Conservation (phyloP, 179 eudicot genomes). For the Beta lomatogona region DNA sequence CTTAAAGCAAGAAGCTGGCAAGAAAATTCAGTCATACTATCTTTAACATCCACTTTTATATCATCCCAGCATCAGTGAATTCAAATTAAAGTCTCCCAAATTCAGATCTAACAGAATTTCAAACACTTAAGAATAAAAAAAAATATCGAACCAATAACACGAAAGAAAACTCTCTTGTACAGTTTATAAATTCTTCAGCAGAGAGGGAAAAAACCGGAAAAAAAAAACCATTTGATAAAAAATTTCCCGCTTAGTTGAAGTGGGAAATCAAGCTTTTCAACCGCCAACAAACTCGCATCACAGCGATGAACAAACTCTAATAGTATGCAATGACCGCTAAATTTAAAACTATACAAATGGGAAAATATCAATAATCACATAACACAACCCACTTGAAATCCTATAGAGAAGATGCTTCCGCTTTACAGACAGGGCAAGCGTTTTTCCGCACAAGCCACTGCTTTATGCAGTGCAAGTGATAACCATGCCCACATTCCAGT, state of each 20-base stretch:
- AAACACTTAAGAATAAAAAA: neutral
- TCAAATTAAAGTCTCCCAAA: neutral
- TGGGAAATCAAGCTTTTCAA: constrained; percentile 1
- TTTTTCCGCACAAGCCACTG: constrained; percentile 85
- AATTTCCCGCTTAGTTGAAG: neutral
- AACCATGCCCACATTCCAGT: constrained; percentile 80
- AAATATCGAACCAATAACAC: neutral
- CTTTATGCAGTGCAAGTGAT: constrained; percentile 82
- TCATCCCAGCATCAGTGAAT: neutral
- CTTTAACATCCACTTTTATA: neutral
- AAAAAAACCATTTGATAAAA: neutral
- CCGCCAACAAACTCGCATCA: constrained; percentile 14
- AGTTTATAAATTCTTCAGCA: constrained; percentile 3
- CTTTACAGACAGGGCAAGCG: constrained; percentile 86
- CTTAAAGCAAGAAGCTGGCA: too few relatives aligned
- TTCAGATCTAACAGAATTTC: constrained; percentile 10
- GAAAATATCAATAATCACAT: constrained; percentile 21
- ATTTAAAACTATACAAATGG: constrained; percentile 35
- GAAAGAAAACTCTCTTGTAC: neutral
- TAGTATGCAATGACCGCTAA: neutral
- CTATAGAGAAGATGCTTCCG: constrained; percentile 48
- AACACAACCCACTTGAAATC: neutral
- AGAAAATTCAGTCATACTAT: neutral
- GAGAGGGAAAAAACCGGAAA: neutral
- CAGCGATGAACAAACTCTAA: constrained; percentile 15